Base-by-base conservation (phyloP, 75 land plant species). In the Picea sitchensis region DNA sequence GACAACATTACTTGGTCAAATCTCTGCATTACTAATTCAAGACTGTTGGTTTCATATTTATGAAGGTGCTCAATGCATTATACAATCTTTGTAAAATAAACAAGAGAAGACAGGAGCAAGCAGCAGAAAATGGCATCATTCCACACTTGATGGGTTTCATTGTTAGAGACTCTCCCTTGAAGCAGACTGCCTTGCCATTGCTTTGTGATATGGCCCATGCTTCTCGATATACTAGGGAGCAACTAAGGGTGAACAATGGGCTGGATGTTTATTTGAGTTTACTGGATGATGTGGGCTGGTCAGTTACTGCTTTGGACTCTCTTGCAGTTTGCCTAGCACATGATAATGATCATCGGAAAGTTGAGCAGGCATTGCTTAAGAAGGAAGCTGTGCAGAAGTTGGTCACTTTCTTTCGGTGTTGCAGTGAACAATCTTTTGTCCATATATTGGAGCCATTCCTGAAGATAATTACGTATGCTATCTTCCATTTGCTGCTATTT, bases 201-300 rank as follows among this genome's bases (percentile, higher is more conserved):
- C 88, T 98, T 15, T 98, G 99, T 84, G 99, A 98, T 80, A 98
- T 98, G 99, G 99, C 99, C 20, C 99, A 98, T 86, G 98, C 99
- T 76, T 98, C 99, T 34, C 92, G 98, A 7, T 88, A 91, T 73
- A 95, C 99, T 51, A 89, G 99, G 83, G 99, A 98, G 89, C 99
- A 95, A 78, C 91, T 98, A 36, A 78, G 98, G 62, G 90, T 87
- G 34, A 91, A 95, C 82, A 92, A 90, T 30, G 99, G 98, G 0
- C 81, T 98, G 78, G 99, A 98, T 78, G 88, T 98, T 59, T 98
- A 98, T 77, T 78, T 98, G 81, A 89, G 89, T 73, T 84, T 98
- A 14, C 91, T 98, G 73, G 96, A 95, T 71, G 98, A 98, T 80
- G 96, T 93, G 72, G 32, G 76, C 3, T 98, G 99, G 99, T 89